Base-by-base conservation (phyloP, 73 alveolate species). In the Paramecium octaurelia region DNA sequence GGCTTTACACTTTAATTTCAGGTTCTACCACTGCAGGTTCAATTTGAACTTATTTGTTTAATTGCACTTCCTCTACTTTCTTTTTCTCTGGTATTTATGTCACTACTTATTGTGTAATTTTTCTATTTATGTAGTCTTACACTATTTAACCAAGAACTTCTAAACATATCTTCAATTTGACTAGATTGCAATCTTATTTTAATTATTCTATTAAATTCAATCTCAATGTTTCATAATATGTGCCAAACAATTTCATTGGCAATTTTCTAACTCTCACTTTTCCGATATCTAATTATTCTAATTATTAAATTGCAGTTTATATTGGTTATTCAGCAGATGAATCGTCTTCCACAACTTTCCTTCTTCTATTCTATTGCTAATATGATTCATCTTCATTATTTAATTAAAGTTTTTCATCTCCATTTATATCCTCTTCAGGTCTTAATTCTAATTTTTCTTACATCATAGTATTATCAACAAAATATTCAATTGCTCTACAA, bases 281-380 rank as follows among this genome's bases (percentile, higher is more conserved):
- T 29, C 46, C 46, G 2, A 9, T 35, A 75, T 75, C 88, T 29
- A 75, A 35, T 75, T 75, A 34, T 75, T 75, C 88, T 75, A 75
- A 75, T 16, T 75, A 34, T 75, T 75, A 21, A 35, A 75, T 3
- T 18, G 69, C 69, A 18, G 69, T 54, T 6, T 54, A 18, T 54
- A 54, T 20, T 29, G 10, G 18, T 16, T 75, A 34, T 29, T 75
- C 59, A 75, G 18, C 69, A 2, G 88, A 75, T 12, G 57, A 35
- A 11, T 75, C 88, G n/a, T 75, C 88, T 38, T 75, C 88, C 5
- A 75, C 68, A 16, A 75, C 88, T 42, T 75, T 75, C n/a, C 88
- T 75, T 20, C n/a, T 75, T 20, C 88, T 75, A 21, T 14, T 27
- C 10, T 31, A 31, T 14, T 31, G 8, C 9, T 64, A 18, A 29